A percentile compares a stretch with the other conserved stretches of the same genome.
phyloP scores from a whole-genome alignment of 768 basidiomycete genomes.

The Gloeostereum incarnatum region DNA sequence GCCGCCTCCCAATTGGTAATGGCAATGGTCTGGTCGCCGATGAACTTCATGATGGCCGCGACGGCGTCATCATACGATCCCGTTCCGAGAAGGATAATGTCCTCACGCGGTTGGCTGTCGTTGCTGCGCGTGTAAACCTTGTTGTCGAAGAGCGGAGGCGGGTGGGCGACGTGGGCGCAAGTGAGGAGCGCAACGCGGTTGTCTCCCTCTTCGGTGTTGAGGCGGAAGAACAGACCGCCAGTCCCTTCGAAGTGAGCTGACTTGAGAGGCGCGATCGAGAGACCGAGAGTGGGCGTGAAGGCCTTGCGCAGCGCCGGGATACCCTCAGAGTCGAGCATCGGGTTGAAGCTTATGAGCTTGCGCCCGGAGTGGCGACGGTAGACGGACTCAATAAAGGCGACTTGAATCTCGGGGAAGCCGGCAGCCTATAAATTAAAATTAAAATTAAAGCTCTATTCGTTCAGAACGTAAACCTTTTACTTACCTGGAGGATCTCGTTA shows the following conservation, averaged over 20 bases:
- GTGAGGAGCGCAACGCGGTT: slow-evolving; percentile 13
- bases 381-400: too few species aligned
- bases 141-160: not conserved
- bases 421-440: too few species aligned
- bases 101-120: slow-evolving; percentile 6
- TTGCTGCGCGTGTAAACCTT: slow-evolving; percentile 5
- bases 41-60: slow-evolving; percentile 1
- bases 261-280: slow-evolving; percentile 9
- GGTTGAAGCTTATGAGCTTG: too few species aligned
- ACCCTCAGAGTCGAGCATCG: too few species aligned
- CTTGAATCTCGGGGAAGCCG: too few species aligned
- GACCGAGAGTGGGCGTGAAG: slow-evolving; percentile 3
- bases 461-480: too few species aligned
- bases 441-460: too few species aligned
- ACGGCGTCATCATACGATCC: slow-evolving; percentile 1
- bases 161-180: not conserved
- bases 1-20: not conserved
- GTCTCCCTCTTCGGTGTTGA: slow-evolving; percentile 7
- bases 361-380: too few species aligned
- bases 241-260: slow-evolving; percentile 13
- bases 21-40: not conserved
- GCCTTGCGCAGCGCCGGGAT: too few species aligned
- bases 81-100: slow-evolving; percentile 9
- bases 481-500: too few species aligned
- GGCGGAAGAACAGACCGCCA: slow-evolving; percentile 10